Conservation (phyloP, 768 basidiomycete species). For the Glaciozyma antarctica region DNA sequence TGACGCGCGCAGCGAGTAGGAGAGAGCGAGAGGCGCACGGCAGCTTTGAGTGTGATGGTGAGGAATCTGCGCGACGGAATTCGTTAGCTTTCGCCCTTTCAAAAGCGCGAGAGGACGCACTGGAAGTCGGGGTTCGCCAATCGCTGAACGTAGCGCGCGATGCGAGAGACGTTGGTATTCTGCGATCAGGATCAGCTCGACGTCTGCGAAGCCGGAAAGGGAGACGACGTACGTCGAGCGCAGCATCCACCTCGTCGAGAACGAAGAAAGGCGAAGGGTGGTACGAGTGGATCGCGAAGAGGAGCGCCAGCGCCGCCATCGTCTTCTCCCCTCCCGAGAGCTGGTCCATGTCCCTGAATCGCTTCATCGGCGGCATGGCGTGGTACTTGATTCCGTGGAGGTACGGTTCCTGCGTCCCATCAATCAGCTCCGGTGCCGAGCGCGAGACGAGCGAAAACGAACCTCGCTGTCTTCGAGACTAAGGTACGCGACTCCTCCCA, state of each 20-base stretch:
- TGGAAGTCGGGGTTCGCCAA: conserved; percentile 50
- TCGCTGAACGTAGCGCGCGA: conserved; percentile 81
- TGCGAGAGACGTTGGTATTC: conserved; percentile 95
- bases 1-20: conserved; percentile 44
- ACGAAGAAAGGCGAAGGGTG: conserved; percentile 97
- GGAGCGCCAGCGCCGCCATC: conserved; percentile 87
- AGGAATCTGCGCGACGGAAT: conserved; percentile 50
- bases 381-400: conserved; percentile 90
- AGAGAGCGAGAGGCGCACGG: conserved; percentile 59
- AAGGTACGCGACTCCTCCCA: conserved; percentile 94
- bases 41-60: conserved; percentile 92
- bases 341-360: conserved; percentile 98
- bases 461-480: conserved; percentile 94
- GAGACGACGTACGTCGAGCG: conserved; percentile 51
- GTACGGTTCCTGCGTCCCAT: conserved; percentile 60
- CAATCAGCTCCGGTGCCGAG: neutral
- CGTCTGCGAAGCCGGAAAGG: no score
- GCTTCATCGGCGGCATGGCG: conserved; percentile 99
- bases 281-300: conserved; percentile 93
- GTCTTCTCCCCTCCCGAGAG: conserved; percentile 98
- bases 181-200: no score
- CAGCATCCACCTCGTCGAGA: conserved; percentile 96
- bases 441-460: conserved; percentile 28
- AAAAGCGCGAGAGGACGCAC: conserved; percentile 4
- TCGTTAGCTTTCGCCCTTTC: neutral